Evolutionary conservation across 805 yeast species (phyloP), one percentile per base, ranked within the genome.

Genomic region (Candida cerambycidarum): DNA sequence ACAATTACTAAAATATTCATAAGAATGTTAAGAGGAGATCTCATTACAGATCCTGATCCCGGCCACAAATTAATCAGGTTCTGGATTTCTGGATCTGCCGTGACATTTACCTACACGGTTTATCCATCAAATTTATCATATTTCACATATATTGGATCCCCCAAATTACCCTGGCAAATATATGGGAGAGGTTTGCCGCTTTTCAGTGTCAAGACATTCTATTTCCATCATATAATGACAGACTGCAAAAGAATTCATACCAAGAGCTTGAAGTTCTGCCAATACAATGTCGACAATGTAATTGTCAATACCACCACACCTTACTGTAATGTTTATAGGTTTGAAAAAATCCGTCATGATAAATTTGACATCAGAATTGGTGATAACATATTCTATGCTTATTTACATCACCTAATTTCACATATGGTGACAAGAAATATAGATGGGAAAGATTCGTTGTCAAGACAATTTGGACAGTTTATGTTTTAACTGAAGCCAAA

Each of bases 371-470:
- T 33, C 11, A 32, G 14, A 6, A 12, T 32, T n/a, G 18, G 18
- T 32, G 34, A 28, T 9, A 15, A 32, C 6, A 33, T 21, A 12
- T 10, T 37, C 4, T 27, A 7, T 16, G 16, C 27, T 27, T n/a
- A 28, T 21, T 12, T 14, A 16, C 19, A 18, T 14, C 41, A 32
- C 3, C 10, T 3, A 34, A 38, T 29, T 38, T 38, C 23, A 29
- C 18, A 19, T 29, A 5, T 19, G 15, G 12, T n/a, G 34, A 21
- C 3, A 29, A 11, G 13, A 28, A 32, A 11, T 38, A 38, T 15
- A 38, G 41, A 16, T 38, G 34, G 41, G 18, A 29, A 9, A 11
- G n/a, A 12, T 4, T n/a, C n/a, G n/a, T n/a, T 25, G 12, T 25
- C 13, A 4, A 25, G 13, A 25, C 25, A 21, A 7, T 21, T 21